Conservation (phyloP, 2,329 filamentous ascomycete genomes). For the Colletotrichum aenigma region DNA sequence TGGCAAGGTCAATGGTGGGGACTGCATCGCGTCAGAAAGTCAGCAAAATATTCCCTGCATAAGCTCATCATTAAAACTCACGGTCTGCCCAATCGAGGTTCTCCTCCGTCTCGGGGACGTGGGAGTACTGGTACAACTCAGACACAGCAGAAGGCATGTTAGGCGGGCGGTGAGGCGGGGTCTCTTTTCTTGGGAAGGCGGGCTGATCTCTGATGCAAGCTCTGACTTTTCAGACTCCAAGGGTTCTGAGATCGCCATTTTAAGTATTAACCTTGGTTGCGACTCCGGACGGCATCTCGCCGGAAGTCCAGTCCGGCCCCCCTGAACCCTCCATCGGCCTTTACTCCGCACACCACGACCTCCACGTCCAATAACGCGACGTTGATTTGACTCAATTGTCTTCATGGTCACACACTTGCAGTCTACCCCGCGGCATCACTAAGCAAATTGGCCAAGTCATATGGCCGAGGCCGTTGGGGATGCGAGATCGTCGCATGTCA, state of each 20-base stretch:
- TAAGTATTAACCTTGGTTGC: background rate
- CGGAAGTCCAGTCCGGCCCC: background rate
- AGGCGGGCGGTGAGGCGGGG: background rate
- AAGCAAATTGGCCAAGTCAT: background rate
- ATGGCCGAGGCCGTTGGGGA: constrained; percentile 1
- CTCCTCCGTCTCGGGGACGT: constrained; percentile 40
- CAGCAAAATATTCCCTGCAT: rapidly evolving
- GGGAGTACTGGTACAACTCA: constrained; percentile 35
- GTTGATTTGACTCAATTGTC: background rate
- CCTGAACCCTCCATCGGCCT: background rate
- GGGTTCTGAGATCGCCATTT: constrained; percentile 16
- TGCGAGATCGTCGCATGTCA: constrained; percentile 10
- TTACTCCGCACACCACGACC: background rate
- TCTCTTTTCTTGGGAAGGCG: background rate
- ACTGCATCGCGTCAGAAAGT: constrained; percentile 22
- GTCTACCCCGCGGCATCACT: constrained; percentile 4
- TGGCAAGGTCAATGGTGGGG: constrained; percentile 35
- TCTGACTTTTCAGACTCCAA: background rate
- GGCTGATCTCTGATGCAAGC: background rate
- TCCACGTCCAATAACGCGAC: background rate
- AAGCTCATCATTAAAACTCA: constrained; percentile 15
- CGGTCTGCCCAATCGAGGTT: constrained; percentile 40
- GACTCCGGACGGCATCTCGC: background rate
- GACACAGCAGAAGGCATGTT: constrained; percentile 35
- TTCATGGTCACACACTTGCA: background rate